Evolutionary conservation across 2,329 filamentous ascomycete species (phyloP).

Genomic region (Ophiocordyceps camponoti-floridani): DNA sequence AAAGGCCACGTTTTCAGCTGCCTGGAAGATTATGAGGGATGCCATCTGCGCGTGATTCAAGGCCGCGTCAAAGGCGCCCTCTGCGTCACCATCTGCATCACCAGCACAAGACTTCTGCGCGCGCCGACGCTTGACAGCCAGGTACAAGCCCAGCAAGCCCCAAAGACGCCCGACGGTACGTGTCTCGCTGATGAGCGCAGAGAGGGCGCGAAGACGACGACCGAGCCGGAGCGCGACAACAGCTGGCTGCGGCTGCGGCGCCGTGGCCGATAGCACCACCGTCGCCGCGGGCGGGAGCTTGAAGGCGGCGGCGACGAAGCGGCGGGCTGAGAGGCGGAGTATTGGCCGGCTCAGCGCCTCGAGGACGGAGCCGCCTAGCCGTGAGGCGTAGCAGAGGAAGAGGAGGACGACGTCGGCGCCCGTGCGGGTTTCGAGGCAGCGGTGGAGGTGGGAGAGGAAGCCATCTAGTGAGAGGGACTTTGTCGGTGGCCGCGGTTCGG

Average conservation of each 20-base stretch:
- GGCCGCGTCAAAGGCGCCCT: slow-evolving; percentile 19
- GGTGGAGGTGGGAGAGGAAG: slow-evolving; percentile 37
- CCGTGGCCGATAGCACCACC: slow-evolving; percentile 21
- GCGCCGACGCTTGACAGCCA: slow-evolving; percentile 43
- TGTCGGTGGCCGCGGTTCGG: slow-evolving; percentile 2
- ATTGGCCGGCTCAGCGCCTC: slow-evolving; percentile 35
- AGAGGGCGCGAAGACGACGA: slow-evolving; percentile 38
- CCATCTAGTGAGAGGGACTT: slow-evolving; percentile 20
- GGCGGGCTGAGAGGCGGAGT: slow-evolving; percentile 31
- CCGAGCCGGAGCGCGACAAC: slow-evolving; percentile 29
- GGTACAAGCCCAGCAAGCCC: slow-evolving; percentile 56
- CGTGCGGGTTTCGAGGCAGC: slow-evolving; percentile 47
- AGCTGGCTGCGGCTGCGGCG: slow-evolving; percentile 18
- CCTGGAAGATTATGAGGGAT: slow-evolving; percentile 53
- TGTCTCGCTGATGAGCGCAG: slow-evolving; percentile 49
- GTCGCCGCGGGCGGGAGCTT: slow-evolving; percentile 31
- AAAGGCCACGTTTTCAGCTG: slow-evolving; percentile 70
- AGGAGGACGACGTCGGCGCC: slow-evolving; percentile 56
- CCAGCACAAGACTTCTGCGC: slow-evolving; percentile 12
- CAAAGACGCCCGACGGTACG: slow-evolving; percentile 61
- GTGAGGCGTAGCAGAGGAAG: slow-evolving; percentile 49
- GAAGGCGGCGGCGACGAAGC: slow-evolving; percentile 33
- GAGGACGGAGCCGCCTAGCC: slow-evolving; percentile 33
- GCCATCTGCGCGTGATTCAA: slow-evolving; percentile 52
- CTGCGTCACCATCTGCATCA: slow-evolving; percentile 17